These are phyloP conservation scores for Candida gorgasii DNA, from an alignment of 805 yeast genomes.

Conservation along the genomic window DNA sequence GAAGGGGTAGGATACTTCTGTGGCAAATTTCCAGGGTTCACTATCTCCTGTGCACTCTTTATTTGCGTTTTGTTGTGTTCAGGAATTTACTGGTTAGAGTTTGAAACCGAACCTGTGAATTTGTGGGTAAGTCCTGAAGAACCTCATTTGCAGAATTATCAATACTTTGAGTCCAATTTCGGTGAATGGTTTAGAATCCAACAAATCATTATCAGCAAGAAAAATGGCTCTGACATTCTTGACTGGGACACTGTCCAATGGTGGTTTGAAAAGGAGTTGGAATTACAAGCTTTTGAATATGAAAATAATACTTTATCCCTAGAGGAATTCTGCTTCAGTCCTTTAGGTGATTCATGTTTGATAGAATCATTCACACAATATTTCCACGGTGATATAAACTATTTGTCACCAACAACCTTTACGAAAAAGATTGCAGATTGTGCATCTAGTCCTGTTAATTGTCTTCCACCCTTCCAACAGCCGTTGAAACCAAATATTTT, in stretches of 20 bases:
- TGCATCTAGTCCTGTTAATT: slow-evolving; percentile 79
- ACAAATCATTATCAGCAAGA: slow-evolving; percentile 65
- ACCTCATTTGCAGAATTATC: slow-evolving; percentile 65
- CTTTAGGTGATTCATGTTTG: slow-evolving; percentile 76
- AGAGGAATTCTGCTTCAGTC: slow-evolving; percentile 79
- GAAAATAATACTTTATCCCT: slow-evolving; percentile 30
- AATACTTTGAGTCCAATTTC: slow-evolving; percentile 72
- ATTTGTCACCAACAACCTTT: slow-evolving; percentile 60
- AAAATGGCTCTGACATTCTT: slow-evolving; percentile 64
- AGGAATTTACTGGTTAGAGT: slow-evolving; percentile 51
- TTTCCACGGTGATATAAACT: slow-evolving; percentile 61
- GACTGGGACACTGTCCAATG: slow-evolving; percentile 71
- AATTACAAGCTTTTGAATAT: slow-evolving; percentile 37
- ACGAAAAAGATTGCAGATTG: slow-evolving; percentile 54
- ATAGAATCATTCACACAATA: slow-evolving; percentile 89
- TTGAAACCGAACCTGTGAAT: slow-evolving; percentile 79
- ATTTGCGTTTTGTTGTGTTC: slow-evolving; percentile 49
- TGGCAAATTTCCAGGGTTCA: slow-evolving; percentile 54
- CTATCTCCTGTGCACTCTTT: slow-evolving; percentile 23
- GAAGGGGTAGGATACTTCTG: slow-evolving; percentile 57
- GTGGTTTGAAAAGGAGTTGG: slow-evolving; percentile 84
- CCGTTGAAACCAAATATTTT: slow-evolving; percentile 74
- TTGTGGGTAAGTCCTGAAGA: slow-evolving; percentile 88
- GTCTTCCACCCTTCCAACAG: slow-evolving; percentile 88
- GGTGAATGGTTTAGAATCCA: slow-evolving; percentile 92